These are phyloP conservation scores for Phlyctochytrium bullatum DNA, from an alignment of 192 early-diverging fungal species.

Conservation along the genomic window DNA sequence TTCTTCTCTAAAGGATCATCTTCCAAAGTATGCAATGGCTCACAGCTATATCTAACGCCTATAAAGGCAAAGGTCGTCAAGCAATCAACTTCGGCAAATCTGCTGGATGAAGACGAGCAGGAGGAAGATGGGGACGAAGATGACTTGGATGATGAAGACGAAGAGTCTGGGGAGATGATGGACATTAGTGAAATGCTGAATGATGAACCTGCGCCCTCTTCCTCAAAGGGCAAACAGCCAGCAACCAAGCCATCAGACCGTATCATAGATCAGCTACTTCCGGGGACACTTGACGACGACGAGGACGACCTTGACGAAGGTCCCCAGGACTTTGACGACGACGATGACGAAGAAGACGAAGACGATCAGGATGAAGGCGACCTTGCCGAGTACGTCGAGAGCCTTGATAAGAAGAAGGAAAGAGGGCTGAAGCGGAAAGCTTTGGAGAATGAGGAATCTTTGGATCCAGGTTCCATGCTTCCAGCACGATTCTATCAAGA, in stretches of 20 bases:
- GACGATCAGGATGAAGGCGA: slow-evolving; percentile 14
- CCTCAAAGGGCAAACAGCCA: background rate
- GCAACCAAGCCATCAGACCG: slow-evolving; percentile 8
- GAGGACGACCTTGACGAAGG: slow-evolving; percentile 14
- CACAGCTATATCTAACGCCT: too few relatives aligned
- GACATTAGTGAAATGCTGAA: slow-evolving; percentile 44
- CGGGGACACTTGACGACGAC: slow-evolving; percentile 9
- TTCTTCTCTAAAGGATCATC: slow-evolving; percentile 54
- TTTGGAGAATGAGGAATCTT: too few relatives aligned
- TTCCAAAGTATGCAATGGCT: too few relatives aligned
- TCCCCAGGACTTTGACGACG: slow-evolving; percentile 11
- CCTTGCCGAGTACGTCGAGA: slow-evolving; percentile 40
- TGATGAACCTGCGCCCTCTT: background rate
- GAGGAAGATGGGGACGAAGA: slow-evolving; percentile 37
- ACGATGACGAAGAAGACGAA: slow-evolving; percentile 27
- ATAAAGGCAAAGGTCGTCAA: slow-evolving; percentile 31
- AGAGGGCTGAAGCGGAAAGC: slow-evolving; percentile 55
- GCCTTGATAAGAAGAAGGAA: slow-evolving; percentile 61
- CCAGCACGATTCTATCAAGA: slow-evolving; percentile 18
- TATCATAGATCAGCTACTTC: slow-evolving; percentile 10
- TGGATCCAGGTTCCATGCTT: too few relatives aligned
- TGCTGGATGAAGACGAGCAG: slow-evolving; percentile 33
- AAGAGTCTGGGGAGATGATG: slow-evolving; percentile 50
- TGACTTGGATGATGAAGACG: slow-evolving; percentile 33
- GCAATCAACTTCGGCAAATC: slow-evolving; percentile 6